Evolutionary conservation across 2,329 filamentous ascomycete genomes (phyloP), one percentile per base, ranked within the genome.

Genomic region (Cladophialophora chaetospira): DNA sequence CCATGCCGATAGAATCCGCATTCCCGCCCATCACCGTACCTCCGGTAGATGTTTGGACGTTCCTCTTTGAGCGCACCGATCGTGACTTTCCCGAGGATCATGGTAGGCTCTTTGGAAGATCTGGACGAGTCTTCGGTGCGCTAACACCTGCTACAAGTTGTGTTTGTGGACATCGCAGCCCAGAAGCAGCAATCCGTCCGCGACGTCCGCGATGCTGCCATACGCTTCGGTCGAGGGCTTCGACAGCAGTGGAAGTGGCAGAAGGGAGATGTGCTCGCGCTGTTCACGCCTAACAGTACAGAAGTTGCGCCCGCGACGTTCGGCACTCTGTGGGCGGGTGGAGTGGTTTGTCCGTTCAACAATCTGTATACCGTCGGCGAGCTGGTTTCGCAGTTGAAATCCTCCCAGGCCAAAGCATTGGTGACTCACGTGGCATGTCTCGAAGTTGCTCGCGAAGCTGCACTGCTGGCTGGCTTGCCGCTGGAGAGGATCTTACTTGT

Each of bases 201-300:
- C 29, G 79, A 89, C 62, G 75, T 89, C 56, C 86, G 83, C 66
- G 77, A 77, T 57, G 78, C 83, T n/a, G 87, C 90, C 1, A 73
- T 85, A 33, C 81, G 84, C 10, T 94, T 96, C 64, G 92, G 90
- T 45, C 84, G 86, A 62, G 92, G 89, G 1, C 79, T 97, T 15
- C 86, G 85, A 66, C 82, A 86, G 23, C 72, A 61, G 58, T 52
- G 64, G 47, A 29, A 85, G 45, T 96, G 91, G 88, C 79, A 85
- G 65, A 91, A 88, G 69, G 89, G 89, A 66, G 89, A 96, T 69
- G 88, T 94, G 1, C 79, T 97, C 25, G 88, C 82, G 8, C 79
- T 96, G 52, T 96, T 88, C 77, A 86, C 89, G 3, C 88, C 91
- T 21, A 97, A 97, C 71, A 85, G 81, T 79, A 21, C 92, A 86